Evolutionary conservation across 495 filamentous ascomycete species (phyloP), one percentile per base, ranked within the genome.

Genomic region (Hypoxylon cercidicola): DNA sequence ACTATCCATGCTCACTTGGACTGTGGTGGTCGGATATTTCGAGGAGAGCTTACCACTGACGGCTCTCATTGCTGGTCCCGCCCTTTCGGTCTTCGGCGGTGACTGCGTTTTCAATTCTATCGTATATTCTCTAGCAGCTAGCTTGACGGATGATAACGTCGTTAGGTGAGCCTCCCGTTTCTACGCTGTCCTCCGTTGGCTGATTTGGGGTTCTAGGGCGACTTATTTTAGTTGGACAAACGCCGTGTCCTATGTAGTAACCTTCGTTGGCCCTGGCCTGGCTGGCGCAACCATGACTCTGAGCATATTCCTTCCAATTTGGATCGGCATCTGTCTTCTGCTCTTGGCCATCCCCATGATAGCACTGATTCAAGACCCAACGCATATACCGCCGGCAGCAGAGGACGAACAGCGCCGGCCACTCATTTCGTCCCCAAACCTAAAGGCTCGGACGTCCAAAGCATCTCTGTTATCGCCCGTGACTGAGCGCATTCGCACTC

Each of bases 71-170:
- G 68, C 72, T 12, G 74, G 72, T 0, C 73, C 79, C 10, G 46
- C 68, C 15, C 70, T 78, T 13, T 80, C 78, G 2, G 55, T 79
- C 13, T 67, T 81, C 7, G 79, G 79, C 12, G 79, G 77, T 13
- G 78, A 81, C 58, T 80, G 77, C 35, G 77, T 81, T 19, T 77
- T 81, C 58, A 81, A 80, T 55, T 79, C 78, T 18, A 76, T 81
- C 43, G 62, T 78, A 7, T 81, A 81, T 40, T 66, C 76, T 3
- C 69, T 80, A 6, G 78, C 77, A 6, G 75, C 79, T 34, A 62
- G 72, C 4, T 55, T 76, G 58, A 75, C 78, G 10, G 76, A 78
- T 5, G 76, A 79, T 45, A 60, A 68, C 45, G 69, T 75, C 40
- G 65, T 75, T 6, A 71, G 78, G 78, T 81, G 64, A 9, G 70